Percentiles rank a stretch among this genome's conserved stretches.
These are phyloP conservation scores for Papiliotrema laurentii DNA, from an alignment of 1,284 basidiomycete genomes.

Conservation along the genomic window DNA sequence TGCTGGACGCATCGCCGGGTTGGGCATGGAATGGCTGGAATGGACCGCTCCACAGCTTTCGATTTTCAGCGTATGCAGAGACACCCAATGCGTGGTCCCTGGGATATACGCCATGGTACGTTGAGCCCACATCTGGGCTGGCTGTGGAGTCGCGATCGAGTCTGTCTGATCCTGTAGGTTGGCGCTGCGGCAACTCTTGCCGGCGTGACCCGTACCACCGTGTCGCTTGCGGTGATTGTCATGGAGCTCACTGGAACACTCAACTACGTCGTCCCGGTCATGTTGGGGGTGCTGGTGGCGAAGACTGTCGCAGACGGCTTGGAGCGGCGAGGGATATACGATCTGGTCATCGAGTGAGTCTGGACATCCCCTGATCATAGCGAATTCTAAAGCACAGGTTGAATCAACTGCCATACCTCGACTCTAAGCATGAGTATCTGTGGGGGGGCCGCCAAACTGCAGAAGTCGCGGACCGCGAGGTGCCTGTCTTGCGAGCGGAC, in stretches of 20 bases:
- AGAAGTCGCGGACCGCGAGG: constrained; percentile 59
- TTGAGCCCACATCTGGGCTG: too few species aligned
- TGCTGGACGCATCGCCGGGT: constrained; percentile 82
- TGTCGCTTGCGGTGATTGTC: constrained; percentile 94
- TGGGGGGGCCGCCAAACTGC: constrained; percentile 72
- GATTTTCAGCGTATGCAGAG: constrained; percentile 63
- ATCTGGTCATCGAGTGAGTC: constrained; percentile 80
- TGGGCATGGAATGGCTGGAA: constrained; percentile 74
- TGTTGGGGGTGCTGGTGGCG: constrained; percentile 79
- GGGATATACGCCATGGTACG: constrained; percentile 78
- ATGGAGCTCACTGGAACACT: constrained; percentile 92
- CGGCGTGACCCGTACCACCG: constrained; percentile 66
- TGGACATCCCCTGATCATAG: background rate
- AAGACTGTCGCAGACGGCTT: constrained; percentile 90
- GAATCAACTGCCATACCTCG: constrained; percentile 81
- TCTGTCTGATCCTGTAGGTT: constrained; percentile 54
- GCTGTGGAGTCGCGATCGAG: too few species aligned
- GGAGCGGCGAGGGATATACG: constrained; percentile 92
- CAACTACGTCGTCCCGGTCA: constrained; percentile 91
- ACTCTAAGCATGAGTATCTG: constrained; percentile 78
- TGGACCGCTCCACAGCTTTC: constrained; percentile 59
- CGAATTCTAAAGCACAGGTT: constrained; percentile 47
- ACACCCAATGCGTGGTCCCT: constrained; percentile 55
- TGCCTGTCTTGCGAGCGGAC: constrained; percentile 39
- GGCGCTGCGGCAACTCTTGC: constrained; percentile 83